These are phyloP conservation scores for Barnettozyma pratensis DNA, from an alignment of 805 yeast genomes.

Conservation along the genomic window DNA sequence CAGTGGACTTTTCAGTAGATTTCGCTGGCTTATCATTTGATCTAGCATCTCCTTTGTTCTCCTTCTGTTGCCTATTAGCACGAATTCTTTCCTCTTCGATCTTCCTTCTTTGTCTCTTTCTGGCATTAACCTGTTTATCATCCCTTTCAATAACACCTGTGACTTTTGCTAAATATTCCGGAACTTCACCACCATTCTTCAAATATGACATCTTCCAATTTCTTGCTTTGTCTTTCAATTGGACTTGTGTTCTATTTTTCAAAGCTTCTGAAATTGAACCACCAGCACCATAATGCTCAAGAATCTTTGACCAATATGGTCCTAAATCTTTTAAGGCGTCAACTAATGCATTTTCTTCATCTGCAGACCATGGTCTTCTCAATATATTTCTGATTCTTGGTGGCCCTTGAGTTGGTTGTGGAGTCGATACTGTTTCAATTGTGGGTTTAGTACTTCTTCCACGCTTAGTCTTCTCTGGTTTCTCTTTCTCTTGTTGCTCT, in stretches of 20 bases:
- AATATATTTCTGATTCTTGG: conserved; percentile 26
- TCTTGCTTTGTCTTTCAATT: conserved; percentile 92
- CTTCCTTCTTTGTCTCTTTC: conserved; percentile 17
- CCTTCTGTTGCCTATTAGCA: not conserved
- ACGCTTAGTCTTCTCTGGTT: not conserved
- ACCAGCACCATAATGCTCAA: conserved; percentile 91
- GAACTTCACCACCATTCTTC: conserved; percentile 70
- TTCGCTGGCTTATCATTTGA: not conserved
- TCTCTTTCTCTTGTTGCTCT: conserved; percentile 7
- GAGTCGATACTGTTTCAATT: not conserved
- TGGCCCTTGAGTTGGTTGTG: conserved; percentile 8
- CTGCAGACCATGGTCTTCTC: conserved; percentile 79
- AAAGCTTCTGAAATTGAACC: conserved; percentile 79
- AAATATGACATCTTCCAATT: conserved; percentile 89
- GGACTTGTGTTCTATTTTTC: conserved; percentile 86
- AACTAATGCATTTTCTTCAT: conserved; percentile 80
- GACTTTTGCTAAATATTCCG: conserved; percentile 73
- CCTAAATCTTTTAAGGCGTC: conserved; percentile 79
- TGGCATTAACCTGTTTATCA: conserved; percentile 34
- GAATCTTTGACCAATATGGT: conserved; percentile 89
- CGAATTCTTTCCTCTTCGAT: conserved; percentile 6
- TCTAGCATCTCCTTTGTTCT: not conserved
- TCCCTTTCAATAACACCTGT: conserved; percentile 78
- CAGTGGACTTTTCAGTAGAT: not conserved
- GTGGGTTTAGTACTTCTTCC: conserved; percentile 3